Evolutionary conservation across 306 rosid species (phyloP), one percentile per base, ranked within the genome.

Genomic region (Delonix regia): DNA sequence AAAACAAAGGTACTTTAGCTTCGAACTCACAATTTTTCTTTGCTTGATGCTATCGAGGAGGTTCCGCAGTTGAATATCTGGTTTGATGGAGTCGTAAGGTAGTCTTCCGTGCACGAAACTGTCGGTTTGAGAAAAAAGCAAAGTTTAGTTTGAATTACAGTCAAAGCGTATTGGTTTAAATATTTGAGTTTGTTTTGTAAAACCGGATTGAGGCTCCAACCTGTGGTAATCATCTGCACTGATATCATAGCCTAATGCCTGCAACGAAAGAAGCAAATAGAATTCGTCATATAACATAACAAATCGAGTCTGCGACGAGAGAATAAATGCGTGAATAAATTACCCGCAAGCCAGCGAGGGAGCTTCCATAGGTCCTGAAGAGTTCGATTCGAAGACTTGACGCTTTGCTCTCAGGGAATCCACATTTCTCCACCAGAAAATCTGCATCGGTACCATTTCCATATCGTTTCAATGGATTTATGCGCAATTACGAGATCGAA

Each of bases 101-200:
- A 94, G 70, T 65, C 92, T 94, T 71, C 98, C 98, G 91, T 92
- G 98, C 18, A 94, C 97, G 87, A 89, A 83, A 82, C 97, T 90
- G 79, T 21, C 38, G 16, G 16, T 21, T 27, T 49, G 0, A 44
- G 22, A 51, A 71, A 38, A 73, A 73, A 3, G 21, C 27, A 27
- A 62, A 49, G 19, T n/a, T 49, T 1, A 61, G 42, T 8, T 61
- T 9, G 18, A 6, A 60, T 60, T 60, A 3, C 13, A 14, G 66
- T 28, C 66, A 27, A 60, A 60, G 66, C 9, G 3, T 12, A 14
- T 25, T 4, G 14, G 39, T 59, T 59, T 27, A 4, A 45, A 45
- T 45, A 1, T 14, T 45, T 14, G 16, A 45, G 16, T 3, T 13
- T 7, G 51, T 45, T 45, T 3, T 14, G 51, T 2, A 14, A 3